Conservation (phyloP, 73 alveolate species). For the Paramecium tetraurelia region DNA sequence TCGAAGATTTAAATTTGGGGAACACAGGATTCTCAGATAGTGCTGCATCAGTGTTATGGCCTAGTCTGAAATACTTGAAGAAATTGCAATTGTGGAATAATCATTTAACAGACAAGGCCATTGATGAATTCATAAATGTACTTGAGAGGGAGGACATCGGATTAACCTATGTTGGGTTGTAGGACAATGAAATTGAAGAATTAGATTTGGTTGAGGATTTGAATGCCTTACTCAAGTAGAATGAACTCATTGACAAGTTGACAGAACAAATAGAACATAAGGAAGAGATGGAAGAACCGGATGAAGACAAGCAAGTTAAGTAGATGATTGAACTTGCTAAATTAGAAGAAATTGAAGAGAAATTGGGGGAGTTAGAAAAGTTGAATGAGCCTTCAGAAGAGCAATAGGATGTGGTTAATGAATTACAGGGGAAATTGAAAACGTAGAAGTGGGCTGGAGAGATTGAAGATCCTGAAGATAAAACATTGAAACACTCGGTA, state of each 20-base stretch:
- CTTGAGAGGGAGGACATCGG: background rate
- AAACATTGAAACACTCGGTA: constrained; percentile 8
- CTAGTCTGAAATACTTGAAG: background rate
- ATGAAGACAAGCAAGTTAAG: background rate
- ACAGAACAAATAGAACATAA: background rate
- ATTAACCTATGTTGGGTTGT: background rate
- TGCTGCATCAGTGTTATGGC: constrained; percentile 30
- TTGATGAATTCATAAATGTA: background rate
- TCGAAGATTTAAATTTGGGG: constrained; percentile 33
- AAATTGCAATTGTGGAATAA: constrained; percentile 32
- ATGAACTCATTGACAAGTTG: background rate
- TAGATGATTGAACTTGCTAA: constrained; percentile 33
- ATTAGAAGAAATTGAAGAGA: constrained; percentile 41
- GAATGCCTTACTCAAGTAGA: background rate
- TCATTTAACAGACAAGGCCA: constrained; percentile 16
- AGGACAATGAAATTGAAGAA: constrained; percentile 23
- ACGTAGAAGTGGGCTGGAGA: background rate
- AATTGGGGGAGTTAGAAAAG: background rate
- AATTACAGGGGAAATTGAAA: constrained; percentile 23
- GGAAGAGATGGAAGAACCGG: background rate
- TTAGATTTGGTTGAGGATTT: constrained; percentile 7
- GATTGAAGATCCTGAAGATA: background rate
- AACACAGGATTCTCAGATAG: constrained; percentile 39
- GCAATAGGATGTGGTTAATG: background rate
- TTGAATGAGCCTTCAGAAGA: background rate